Evolutionary conservation across 2,329 filamentous ascomycete genomes (phyloP), one percentile per base, ranked within the genome.

Genomic region (Fragosphaeria purpurea): DNA sequence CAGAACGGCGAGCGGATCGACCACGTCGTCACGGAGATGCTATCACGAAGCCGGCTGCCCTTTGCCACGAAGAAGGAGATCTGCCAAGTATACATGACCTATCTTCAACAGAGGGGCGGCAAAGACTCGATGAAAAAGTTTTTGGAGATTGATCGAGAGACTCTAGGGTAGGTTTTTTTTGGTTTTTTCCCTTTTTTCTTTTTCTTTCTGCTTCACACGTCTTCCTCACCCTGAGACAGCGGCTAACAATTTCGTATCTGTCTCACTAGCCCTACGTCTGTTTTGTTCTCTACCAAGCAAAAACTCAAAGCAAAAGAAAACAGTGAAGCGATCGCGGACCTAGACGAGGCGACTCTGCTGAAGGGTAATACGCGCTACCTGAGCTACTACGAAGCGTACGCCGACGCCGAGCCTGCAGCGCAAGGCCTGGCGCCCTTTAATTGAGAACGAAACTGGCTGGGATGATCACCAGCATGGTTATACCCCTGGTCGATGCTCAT

Each of bases 51-150:
- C 58, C 80, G 78, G 9, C 76, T 97, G 51, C 78, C 82, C 0
- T 64, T 77, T 1, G 67, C 77, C 1, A 76, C 79, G 1, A 84
- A 91, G 66, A 86, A 83, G 63, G 85, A 89, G 43, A 70, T 98
- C 5, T 82, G 83, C 41, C 77, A 86, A 55, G 71, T 76, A 50
- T 98, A 97, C 66, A 81, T 96, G 72, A 72, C 76, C 10, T 96
- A 93, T 62, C 73, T 98, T 38, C 80, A 95, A 56, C 83, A 94
- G 59, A 77, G 86, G 49, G 90, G 91, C 11, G 83, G 80, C 54
- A 86, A 89, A 64, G 80, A 90, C 35, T 80, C 88, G 2, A 91
- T 94, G 70, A 88, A 89, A 67, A 85, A 90, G 59, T 95, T 90
- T 65, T 74, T 96, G 62, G 71, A 76, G 53, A 72, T 97, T 38